These are phyloP conservation scores for Colletotrichum siamense DNA, from an alignment of 2,329 filamentous ascomycete species.

Conservation along the genomic window DNA sequence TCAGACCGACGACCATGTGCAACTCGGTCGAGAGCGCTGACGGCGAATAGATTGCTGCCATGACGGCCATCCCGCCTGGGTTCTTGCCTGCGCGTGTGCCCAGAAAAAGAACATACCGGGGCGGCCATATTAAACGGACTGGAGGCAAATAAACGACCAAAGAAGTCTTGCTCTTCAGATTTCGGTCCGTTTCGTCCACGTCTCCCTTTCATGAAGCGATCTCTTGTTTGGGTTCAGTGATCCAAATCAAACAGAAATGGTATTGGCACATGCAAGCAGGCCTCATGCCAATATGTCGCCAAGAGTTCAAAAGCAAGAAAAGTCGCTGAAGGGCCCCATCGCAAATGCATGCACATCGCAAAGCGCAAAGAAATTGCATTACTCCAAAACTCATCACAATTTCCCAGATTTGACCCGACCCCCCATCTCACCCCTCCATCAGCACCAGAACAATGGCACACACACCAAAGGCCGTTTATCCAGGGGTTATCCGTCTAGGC, in stretches of 20 bases:
- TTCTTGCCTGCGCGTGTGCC: neutral
- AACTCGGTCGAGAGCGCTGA: neutral
- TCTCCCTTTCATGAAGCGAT: neutral
- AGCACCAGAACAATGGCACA: neutral
- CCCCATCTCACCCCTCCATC: neutral
- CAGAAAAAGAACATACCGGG: neutral
- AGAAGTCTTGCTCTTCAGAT: neutral
- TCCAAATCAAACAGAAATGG: neutral
- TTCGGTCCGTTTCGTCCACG: neutral
- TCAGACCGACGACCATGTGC: neutral
- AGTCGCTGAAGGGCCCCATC: neutral
- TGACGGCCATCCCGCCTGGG: neutral
- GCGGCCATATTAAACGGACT: neutral
- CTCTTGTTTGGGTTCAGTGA: neutral
- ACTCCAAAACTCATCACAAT: neutral
- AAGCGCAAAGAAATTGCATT: conserved; percentile 12
- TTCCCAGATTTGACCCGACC: neutral
- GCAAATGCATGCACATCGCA: neutral
- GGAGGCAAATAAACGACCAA: neutral
- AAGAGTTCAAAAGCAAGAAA: neutral
- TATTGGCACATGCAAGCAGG: neutral
- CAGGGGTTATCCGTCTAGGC: conserved; percentile 5
- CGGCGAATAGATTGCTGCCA: neutral
- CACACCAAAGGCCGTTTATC: neutral
- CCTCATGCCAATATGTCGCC: neutral